Percentiles rank a stretch among this genome's conserved stretches.
Conservation (phyloP, 495 filamentous ascomycete genomes). For the Podospora pseudopauciseta region DNA sequence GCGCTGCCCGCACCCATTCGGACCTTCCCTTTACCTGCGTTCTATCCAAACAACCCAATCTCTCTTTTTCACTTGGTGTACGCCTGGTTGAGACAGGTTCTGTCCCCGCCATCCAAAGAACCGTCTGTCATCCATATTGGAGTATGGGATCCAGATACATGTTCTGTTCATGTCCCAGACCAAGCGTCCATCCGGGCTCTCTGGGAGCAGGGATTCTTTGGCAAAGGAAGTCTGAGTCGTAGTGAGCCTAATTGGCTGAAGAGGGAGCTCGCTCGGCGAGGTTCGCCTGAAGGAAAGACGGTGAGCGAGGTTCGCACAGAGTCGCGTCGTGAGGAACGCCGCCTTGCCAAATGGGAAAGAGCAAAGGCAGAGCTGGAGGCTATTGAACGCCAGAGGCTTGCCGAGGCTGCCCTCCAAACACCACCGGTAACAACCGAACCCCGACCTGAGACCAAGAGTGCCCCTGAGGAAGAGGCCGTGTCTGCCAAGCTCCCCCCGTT, state of each 20-base stretch:
- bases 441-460: neutral
- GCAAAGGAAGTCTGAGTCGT: conserved; percentile 86
- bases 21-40: conserved; percentile 74
- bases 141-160: conserved; percentile 71
- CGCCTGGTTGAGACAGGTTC: conserved; percentile 67
- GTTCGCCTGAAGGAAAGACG: conserved; percentile 49
- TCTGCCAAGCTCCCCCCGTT: neutral
- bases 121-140: conserved; percentile 62
- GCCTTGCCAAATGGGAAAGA: conserved; percentile 80
- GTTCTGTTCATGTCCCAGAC: conserved; percentile 82
- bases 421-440: neutral
- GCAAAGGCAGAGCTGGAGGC: conserved; percentile 78
- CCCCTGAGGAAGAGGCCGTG: neutral
- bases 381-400: conserved; percentile 65
- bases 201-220: conserved; percentile 96
- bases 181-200: conserved; percentile 67
- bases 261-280: conserved; percentile 68
- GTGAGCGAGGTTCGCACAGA: conserved; percentile 76
- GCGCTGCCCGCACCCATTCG: conserved; percentile 72
- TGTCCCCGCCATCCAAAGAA: conserved; percentile 65
- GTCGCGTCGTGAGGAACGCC: conserved; percentile 71
- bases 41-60: conserved; percentile 89
- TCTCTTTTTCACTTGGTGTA: conserved; percentile 76
- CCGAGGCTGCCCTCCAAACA: conserved; percentile 47
- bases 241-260: conserved; percentile 93